Evolutionary conservation across 352 stramenopile genomes (phyloP), one percentile per base, ranked within the genome.

Genomic region (Pythium diclinum): DNA sequence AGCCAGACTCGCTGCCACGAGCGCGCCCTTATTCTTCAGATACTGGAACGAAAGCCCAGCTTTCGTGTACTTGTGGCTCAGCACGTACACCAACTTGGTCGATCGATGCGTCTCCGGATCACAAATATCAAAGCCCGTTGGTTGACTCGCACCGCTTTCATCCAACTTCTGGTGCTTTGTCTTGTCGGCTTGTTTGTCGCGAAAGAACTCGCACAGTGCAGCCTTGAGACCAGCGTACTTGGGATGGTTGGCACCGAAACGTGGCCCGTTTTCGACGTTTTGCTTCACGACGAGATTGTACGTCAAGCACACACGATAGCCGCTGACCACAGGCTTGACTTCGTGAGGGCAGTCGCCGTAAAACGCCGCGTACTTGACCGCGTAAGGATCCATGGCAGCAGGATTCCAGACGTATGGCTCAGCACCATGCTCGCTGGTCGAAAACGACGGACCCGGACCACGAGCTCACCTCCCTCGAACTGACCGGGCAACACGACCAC

Each of bases 401-500:
- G 65, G 40, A 40, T 68, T 40, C 32, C 62, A 72, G 25, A 49
- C 34, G n/a, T 42, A 48, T 10, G 42, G 8, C 11, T 16, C 11
- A 17, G 32, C 14, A 17, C 16, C 13, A 19, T 33, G 5, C 25
- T 13, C 6, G 5, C 14, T 33, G 13, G 16, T 49, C 32, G 21
- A 3, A 3, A 14, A 21, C 25, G 30, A 61, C 9, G 59, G 54
- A 21, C 33, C 16, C 63, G 53, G 8, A 72, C 60, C 1, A 55
- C 32, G 1, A 72, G 61, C 36, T 82, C 44, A 8, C 44, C 44
- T 13, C 63, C 68, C 46, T 56, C 44, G 42, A 76, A 69, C 11
- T 36, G 21, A 23, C 69, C 65, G 4, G 77, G 75, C 13, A 83
- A 61, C 56, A 81, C 56, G 3, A 85, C 59, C 47, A 85, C 61